Conservation (phyloP, 345 rosid genomes). For the Pistacia integerrima region DNA sequence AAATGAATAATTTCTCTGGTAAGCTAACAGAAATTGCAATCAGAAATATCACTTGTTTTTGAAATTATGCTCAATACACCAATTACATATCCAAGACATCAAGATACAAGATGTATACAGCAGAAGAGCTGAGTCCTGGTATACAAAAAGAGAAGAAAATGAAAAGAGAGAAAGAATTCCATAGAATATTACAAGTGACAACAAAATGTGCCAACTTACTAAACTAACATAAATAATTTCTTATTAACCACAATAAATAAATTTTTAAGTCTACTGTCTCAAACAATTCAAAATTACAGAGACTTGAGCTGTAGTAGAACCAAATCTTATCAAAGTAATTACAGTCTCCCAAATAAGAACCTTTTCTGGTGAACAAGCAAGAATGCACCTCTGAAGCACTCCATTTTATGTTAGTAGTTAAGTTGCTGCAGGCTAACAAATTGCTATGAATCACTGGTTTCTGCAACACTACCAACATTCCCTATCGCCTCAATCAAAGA, state of each 20-base stretch:
- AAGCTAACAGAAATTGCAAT: not conserved
- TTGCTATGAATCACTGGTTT: slow-evolving; percentile 13
- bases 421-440: not conserved
- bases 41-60: not conserved
- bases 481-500: slow-evolving; percentile 73
- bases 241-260: not conserved
- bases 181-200: not conserved
- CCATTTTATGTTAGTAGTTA: not conserved
- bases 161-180: not conserved
- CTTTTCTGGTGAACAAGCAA: not conserved
- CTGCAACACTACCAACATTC: slow-evolving; percentile 11
- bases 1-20: not conserved
- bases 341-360: not conserved
- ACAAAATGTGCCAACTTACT: not conserved
- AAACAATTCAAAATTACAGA: not conserved
- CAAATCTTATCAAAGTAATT: not conserved
- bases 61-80: not conserved
- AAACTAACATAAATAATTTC: not conserved
- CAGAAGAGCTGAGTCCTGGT: not conserved
- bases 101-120: slow-evolving; percentile 1
- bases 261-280: not conserved
- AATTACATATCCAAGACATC: not conserved
- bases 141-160: not conserved
- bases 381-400: not conserved
- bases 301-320: not conserved